phyloP scores from a whole-genome alignment of 2,329 filamentous ascomycete genomes.

The Ophiostoma sp. region DNA sequence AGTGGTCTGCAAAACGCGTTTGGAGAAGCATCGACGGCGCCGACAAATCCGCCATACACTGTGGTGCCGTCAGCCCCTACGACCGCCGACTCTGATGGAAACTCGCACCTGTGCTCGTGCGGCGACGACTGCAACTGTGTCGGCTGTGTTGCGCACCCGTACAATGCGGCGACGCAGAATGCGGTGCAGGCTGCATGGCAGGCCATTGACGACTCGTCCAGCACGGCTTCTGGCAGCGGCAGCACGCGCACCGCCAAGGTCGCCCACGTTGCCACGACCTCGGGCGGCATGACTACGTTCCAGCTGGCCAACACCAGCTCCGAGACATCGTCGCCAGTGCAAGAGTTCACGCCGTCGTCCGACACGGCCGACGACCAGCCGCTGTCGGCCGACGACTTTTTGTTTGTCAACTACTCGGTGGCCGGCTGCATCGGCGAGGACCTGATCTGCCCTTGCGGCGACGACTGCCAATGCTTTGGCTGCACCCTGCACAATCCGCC shows the following conservation, averaged over 20 bases:
- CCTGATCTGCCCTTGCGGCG: slow-evolving; percentile 54
- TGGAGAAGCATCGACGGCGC: neutral
- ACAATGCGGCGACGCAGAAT: slow-evolving; percentile 27
- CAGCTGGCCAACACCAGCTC: neutral
- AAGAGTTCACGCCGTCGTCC: slow-evolving; percentile 44
- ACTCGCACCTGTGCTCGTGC: slow-evolving; percentile 28
- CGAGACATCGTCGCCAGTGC: slow-evolving; percentile 30
- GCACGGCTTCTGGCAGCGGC: neutral
- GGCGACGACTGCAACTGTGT: slow-evolving; percentile 30
- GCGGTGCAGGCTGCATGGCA: slow-evolving; percentile 28
- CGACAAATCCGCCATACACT: neutral
- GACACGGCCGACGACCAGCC: slow-evolving; percentile 46
- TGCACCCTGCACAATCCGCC: slow-evolving; percentile 59
- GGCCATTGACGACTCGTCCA: slow-evolving; percentile 24
- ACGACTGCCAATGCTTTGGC: slow-evolving; percentile 61
- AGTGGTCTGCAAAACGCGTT: neutral
- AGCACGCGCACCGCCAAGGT: neutral
- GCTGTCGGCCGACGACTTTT: slow-evolving; percentile 50
- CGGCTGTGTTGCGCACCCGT: slow-evolving; percentile 29
- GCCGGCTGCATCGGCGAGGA: slow-evolving; percentile 29
- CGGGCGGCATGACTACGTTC: neutral
- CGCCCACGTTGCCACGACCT: neutral
- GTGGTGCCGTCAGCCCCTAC: neutral
- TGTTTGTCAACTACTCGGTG: slow-evolving; percentile 46
- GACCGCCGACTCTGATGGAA: slow-evolving; percentile 8